Conservation (phyloP, 306 rosid species). For the Lathyrus oleraceus region DNA sequence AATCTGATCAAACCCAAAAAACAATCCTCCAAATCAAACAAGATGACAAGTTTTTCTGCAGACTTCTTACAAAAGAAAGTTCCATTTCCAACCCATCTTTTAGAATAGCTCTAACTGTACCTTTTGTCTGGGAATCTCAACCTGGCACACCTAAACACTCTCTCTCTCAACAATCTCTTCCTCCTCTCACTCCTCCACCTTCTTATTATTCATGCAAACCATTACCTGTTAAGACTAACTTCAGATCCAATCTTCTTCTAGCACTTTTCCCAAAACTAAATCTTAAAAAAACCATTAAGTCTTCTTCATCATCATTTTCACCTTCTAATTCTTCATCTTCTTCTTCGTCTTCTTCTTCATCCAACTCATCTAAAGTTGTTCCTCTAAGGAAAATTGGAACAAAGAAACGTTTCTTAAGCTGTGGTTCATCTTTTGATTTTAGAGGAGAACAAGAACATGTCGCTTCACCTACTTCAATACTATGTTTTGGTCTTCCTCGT, state of each 20-base stretch:
- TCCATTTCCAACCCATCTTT: slow-evolving; percentile 65
- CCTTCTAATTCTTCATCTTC: slow-evolving; percentile 13
- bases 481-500: slow-evolving; percentile 56
- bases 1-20: slow-evolving; percentile 40
- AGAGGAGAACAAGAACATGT: slow-evolving; percentile 39
- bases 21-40: slow-evolving; percentile 51
- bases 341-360: slow-evolving; percentile 1
- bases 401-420: slow-evolving; percentile 42
- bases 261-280: slow-evolving; percentile 48
- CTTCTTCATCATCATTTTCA: slow-evolving; percentile 16
- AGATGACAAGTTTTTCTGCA: slow-evolving; percentile 62
- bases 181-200: slow-evolving; percentile 96
- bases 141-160: slow-evolving; percentile 88
- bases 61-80: slow-evolving; percentile 67
- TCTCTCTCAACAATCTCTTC: slow-evolving; percentile 48
- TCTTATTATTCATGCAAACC: slow-evolving; percentile 45
- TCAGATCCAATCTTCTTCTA: slow-evolving; percentile 51
- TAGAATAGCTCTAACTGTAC: slow-evolving; percentile 57
- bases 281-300: slow-evolving; percentile 38
- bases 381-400: neutral
- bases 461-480: slow-evolving; percentile 52
- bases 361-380: slow-evolving; percentile 28
- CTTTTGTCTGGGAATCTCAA: slow-evolving; percentile 86
- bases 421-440: slow-evolving; percentile 54
- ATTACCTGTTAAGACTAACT: slow-evolving; percentile 38